phyloP scores from a whole-genome alignment of 352 stramenopile species.

The Phytophthora agathidicida region DNA sequence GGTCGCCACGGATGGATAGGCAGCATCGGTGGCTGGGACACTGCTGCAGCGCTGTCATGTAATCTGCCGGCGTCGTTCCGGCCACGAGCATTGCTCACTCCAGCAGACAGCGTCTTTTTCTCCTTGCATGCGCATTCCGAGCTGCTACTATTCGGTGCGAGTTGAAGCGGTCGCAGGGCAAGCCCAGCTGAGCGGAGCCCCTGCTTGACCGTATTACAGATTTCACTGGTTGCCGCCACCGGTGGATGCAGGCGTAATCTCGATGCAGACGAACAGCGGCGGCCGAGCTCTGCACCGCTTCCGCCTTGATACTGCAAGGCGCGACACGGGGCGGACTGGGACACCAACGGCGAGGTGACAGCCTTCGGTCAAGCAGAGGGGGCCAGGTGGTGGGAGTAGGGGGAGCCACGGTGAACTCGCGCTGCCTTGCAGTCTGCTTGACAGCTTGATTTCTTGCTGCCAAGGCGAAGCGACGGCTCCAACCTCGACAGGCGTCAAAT shows the following conservation, averaged over 20 bases:
- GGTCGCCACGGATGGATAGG: too few relatives aligned
- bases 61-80: too few relatives aligned
- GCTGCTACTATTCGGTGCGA: conserved; percentile 2
- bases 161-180: conserved; percentile 14
- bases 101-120: too few relatives aligned
- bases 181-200: conserved; percentile 1
- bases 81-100: not conserved
- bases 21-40: too few relatives aligned
- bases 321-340: conserved; percentile 23
- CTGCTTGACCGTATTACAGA: too few relatives aligned
- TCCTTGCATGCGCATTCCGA: not conserved
- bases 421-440: too few relatives aligned
- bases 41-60: too few relatives aligned
- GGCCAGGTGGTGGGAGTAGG: conserved; percentile 6
- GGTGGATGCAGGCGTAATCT: conserved; percentile 11
- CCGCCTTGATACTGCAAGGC: conserved; percentile 20
- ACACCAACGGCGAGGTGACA: conserved; percentile 15
- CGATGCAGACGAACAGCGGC: conserved; percentile 7
- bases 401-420: too few relatives aligned
- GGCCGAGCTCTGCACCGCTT: not conserved
- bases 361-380: conserved; percentile 25
- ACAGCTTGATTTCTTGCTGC: conserved; percentile 26
- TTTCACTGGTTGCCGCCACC: conserved; percentile 15
- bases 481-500: not conserved
- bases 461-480: too few relatives aligned